These are phyloP conservation scores for Ceratocystis smalleyi DNA, from an alignment of 2,329 filamentous ascomycete species.

Conservation along the genomic window DNA sequence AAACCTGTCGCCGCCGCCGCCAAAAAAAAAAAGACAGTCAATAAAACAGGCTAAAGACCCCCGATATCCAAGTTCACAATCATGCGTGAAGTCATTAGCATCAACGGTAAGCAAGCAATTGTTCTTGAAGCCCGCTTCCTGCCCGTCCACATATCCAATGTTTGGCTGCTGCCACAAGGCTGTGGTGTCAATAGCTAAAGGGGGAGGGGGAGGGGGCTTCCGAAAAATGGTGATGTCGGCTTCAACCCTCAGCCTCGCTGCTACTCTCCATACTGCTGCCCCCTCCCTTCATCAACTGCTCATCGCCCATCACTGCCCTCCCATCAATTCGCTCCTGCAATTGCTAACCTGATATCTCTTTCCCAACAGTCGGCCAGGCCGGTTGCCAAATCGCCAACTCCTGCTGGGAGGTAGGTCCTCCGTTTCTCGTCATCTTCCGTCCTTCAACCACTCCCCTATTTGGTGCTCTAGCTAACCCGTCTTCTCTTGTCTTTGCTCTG, in stretches of 20 bases:
- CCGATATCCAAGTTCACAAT: conserved; percentile 25
- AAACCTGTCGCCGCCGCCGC: neutral
- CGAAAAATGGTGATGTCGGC: too few relatives aligned
- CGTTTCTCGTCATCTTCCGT: neutral
- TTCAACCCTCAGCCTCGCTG: too few relatives aligned
- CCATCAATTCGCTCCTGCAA: neutral
- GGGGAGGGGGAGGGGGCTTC: too few relatives aligned
- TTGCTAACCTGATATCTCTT: conserved; percentile 20
- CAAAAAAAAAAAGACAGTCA: conserved; percentile 1
- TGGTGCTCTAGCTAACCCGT: neutral
- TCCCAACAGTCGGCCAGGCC: conserved; percentile 79
- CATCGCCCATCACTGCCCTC: neutral
- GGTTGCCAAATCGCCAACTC: conserved; percentile 99
- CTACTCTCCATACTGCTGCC: neutral
- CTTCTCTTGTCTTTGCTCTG: conserved; percentile 3
- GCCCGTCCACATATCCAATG: too few relatives aligned
- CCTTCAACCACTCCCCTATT: neutral
- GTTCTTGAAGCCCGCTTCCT: too few relatives aligned
- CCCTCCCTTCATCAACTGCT: too few relatives aligned
- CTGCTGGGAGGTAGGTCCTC: conserved; percentile 89
- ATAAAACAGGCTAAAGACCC: neutral
- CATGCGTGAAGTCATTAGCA: conserved; percentile 99
- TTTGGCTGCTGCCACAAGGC: too few relatives aligned
- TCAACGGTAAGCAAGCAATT: conserved; percentile 62
- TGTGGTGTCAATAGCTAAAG: too few relatives aligned